A percentile compares a stretch with the other conserved stretches of the same genome.
Evolutionary conservation across 164 flowering plant genomes (phyloP).

Genomic region (Aristolochia californica): DNA sequence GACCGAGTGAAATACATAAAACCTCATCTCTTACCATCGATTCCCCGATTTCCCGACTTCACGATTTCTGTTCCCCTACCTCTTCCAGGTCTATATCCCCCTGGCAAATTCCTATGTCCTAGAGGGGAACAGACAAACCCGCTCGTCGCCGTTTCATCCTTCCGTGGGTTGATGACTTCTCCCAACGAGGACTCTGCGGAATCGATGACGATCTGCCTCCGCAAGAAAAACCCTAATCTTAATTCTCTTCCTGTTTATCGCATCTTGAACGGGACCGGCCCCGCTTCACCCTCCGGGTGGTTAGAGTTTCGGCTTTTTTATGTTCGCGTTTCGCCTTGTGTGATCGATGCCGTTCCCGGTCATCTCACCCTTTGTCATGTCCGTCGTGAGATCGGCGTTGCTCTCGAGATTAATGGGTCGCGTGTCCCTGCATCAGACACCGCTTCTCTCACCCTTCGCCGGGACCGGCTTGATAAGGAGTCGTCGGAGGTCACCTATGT

Average conservation of each 20-base stretch:
- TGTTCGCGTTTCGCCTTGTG: conserved; percentile 59
- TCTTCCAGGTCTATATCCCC: not conserved
- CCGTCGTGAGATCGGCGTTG: conserved; percentile 51
- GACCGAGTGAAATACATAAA: no score
- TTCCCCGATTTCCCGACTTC: no score
- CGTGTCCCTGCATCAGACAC: conserved; percentile 49
- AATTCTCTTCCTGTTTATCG: conserved; percentile 8
- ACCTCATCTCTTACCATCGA: no score
- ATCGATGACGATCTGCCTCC: not conserved
- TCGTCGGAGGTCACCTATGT: conserved; percentile 78
- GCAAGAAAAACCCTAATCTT: conserved; percentile 6
- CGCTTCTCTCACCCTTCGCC: conserved; percentile 42
- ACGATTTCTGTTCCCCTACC: no score
- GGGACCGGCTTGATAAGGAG: conserved; percentile 66
- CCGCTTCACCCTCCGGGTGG: conserved; percentile 15
- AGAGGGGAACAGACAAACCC: not conserved
- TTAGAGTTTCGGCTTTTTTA: conserved; percentile 60
- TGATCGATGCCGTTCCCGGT: conserved; percentile 40
- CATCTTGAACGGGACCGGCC: conserved; percentile 21
- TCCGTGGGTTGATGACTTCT: conserved; percentile 3
- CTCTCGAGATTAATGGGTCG: conserved; percentile 60
- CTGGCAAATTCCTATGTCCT: not conserved
- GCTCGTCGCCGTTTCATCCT: not conserved
- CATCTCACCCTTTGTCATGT: conserved; percentile 53
- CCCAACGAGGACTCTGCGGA: not conserved